A percentile compares a stretch with the other conserved stretches of the same genome.
These are phyloP conservation scores for Peniophora sp. DNA, from an alignment of 1,284 basidiomycete species.

Conservation along the genomic window DNA sequence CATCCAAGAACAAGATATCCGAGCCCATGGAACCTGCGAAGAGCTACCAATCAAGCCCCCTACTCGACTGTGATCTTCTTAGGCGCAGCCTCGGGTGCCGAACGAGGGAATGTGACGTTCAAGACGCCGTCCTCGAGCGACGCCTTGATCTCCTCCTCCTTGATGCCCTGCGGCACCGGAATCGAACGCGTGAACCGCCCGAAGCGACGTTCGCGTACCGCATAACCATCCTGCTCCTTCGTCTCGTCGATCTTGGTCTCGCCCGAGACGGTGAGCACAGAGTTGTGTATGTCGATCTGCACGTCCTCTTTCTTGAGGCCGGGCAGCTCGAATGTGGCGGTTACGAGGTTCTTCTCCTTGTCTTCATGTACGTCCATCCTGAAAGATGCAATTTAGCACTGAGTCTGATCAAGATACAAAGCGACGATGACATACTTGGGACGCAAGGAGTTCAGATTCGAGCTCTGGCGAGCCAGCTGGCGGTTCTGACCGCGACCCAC, in stretches of 20 bases:
- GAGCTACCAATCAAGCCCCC: too few relatives aligned
- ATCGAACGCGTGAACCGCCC: conserved; percentile 30
- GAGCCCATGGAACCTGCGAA: too few relatives aligned
- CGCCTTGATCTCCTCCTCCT: conserved; percentile 11
- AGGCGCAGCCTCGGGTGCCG: conserved; percentile 14
- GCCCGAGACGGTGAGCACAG: conserved; percentile 29
- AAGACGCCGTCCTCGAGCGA: conserved; percentile 20
- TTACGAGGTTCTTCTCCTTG: conserved; percentile 25
- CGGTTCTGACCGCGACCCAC: not conserved
- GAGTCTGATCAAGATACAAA: not conserved
- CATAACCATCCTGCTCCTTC: conserved; percentile 23
- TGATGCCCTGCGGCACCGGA: conserved; percentile 26
- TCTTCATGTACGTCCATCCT: conserved; percentile 28
- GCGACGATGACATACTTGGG: conserved; percentile 4
- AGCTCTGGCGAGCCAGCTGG: not conserved
- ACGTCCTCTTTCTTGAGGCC: conserved; percentile 33
- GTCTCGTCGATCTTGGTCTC: conserved; percentile 18
- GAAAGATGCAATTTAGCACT: conserved; percentile 24
- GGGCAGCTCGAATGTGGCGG: conserved; percentile 35
- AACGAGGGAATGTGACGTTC: conserved; percentile 22
- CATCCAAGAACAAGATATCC: too few relatives aligned
- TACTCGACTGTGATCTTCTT: conserved; percentile 15
- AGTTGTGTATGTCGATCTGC: conserved; percentile 27
- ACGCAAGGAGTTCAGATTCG: not conserved
- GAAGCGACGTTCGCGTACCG: conserved; percentile 26